Percentiles rank a stretch among this genome's conserved stretches.
These are phyloP conservation scores for Monilinia aucupariae DNA, from an alignment of 2,329 filamentous ascomycete genomes.

Conservation along the genomic window DNA sequence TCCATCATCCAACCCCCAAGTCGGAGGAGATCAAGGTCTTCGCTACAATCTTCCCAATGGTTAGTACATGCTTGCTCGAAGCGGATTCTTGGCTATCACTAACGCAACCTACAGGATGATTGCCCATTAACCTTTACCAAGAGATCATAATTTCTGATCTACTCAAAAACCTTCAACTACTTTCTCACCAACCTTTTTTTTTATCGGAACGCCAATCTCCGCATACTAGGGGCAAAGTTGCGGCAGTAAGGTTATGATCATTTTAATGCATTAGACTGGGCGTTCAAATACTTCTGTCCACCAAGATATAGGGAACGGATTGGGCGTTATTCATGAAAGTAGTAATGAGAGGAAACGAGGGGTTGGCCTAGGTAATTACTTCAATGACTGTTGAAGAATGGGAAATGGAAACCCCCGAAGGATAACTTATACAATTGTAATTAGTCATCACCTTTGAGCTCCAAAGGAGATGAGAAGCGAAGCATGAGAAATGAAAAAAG, in stretches of 20 bases:
- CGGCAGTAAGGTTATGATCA: constrained; percentile 10
- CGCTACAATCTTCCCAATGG: constrained; percentile 95
- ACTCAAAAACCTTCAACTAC: not conserved
- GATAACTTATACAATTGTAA: constrained; percentile 6
- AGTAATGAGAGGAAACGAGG: not conserved
- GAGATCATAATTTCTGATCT: constrained; percentile 3
- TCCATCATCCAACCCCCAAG: constrained; percentile 73
- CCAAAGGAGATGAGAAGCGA: not conserved
- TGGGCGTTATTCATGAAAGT: constrained; percentile 7
- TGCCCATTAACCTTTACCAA: constrained; percentile 18
- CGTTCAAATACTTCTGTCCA: constrained; percentile 11
- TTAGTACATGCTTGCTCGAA: constrained; percentile 40
- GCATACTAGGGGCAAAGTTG: constrained; percentile 10
- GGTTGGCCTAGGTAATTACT: not conserved
- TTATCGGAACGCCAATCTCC: constrained; percentile 10
- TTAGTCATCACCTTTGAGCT: constrained; percentile 1
- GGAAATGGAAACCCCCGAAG: not conserved
- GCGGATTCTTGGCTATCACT: not conserved
- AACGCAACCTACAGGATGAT: constrained; percentile 14
- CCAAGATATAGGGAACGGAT: constrained; percentile 5
- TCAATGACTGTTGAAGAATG: not conserved
- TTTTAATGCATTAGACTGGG: constrained; percentile 14
- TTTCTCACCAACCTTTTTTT: constrained; percentile 1
- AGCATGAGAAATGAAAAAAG: constrained; percentile 1
- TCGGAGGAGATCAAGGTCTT: constrained; percentile 98